A percentile compares a stretch with the other conserved stretches of the same genome.
Conservation (phyloP, 2,329 filamentous ascomycete genomes). For the Knufia petricola region DNA sequence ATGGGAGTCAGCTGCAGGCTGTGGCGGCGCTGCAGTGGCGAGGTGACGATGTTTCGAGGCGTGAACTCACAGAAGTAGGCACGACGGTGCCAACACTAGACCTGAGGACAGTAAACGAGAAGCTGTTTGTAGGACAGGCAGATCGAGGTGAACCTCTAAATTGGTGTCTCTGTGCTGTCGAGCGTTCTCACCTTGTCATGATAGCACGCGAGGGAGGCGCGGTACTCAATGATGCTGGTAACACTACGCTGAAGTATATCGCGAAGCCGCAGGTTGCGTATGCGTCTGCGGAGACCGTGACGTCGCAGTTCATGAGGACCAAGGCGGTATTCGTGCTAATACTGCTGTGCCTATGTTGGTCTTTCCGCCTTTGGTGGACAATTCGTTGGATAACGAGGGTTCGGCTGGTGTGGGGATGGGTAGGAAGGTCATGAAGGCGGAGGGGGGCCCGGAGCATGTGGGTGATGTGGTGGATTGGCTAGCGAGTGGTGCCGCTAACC, state of each 20-base stretch:
- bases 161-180: slow-evolving; percentile 46
- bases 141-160: slow-evolving; percentile 46
- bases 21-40: slow-evolving; percentile 40
- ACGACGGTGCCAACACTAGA: no score
- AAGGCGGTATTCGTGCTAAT: slow-evolving; percentile 33
- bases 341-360: slow-evolving; percentile 46
- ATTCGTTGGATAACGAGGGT: slow-evolving; percentile 36
- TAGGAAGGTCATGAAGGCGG: slow-evolving; percentile 28
- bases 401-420: slow-evolving; percentile 41
- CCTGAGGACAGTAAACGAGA: no score
- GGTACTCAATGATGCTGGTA: slow-evolving; percentile 42
- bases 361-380: slow-evolving; percentile 43
- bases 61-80: slow-evolving; percentile 49
- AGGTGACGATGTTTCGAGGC: slow-evolving; percentile 48
- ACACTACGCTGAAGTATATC: slow-evolving; percentile 45
- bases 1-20: slow-evolving; percentile 39
- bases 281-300: slow-evolving; percentile 42
- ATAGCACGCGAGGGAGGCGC: slow-evolving; percentile 36
- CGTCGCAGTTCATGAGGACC: slow-evolving; percentile 43
- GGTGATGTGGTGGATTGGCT: slow-evolving; percentile 28
- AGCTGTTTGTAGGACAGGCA: slow-evolving; percentile 42
- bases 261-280: slow-evolving; percentile 46
- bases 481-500: slow-evolving; percentile 23
- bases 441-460: slow-evolving; percentile 29
- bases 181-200: slow-evolving; percentile 45